phyloP scores from a whole-genome alignment of 2,329 filamentous ascomycete genomes.

The Diaporthe velutina region DNA sequence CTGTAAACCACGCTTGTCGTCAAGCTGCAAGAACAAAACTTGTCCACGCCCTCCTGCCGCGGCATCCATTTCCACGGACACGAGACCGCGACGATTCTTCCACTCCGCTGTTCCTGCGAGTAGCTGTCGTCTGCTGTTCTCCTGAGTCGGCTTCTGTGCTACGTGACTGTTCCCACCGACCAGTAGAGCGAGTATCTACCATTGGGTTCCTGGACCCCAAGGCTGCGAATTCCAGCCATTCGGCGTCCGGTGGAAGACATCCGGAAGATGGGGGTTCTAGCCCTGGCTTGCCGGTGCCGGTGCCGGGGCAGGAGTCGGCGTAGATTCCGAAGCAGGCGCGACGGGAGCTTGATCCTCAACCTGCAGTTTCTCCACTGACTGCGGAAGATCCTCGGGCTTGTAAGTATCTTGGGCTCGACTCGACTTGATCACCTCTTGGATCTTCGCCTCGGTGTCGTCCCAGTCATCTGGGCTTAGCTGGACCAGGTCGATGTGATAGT shows the following conservation, averaged over 20 bases:
- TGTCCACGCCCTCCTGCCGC: neutral
- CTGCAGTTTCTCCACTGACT: slow-evolving; percentile 33
- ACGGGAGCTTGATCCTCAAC: slow-evolving; percentile 16
- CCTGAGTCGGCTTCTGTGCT: neutral
- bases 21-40: slow-evolving; percentile 16
- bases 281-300: slow-evolving; percentile 20
- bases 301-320: slow-evolving; percentile 4
- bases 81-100: neutral
- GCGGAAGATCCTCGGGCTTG: slow-evolving; percentile 51
- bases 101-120: neutral
- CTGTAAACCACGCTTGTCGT: neutral
- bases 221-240: neutral
- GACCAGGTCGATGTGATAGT: slow-evolving; percentile 85
- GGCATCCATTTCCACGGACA: neutral
- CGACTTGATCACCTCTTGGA: slow-evolving; percentile 85
- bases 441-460: slow-evolving; percentile 87
- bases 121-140: neutral
- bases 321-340: slow-evolving; percentile 7
- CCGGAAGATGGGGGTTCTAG: slow-evolving; percentile 38
- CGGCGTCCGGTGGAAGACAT: no score
- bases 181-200: neutral
- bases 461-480: slow-evolving; percentile 88
- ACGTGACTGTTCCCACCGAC: neutral
- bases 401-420: slow-evolving; percentile 70
- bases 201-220: neutral